Base-by-base conservation (phyloP, 1,284 basidiomycete genomes). In the Apiotrichum porosum region DNA sequence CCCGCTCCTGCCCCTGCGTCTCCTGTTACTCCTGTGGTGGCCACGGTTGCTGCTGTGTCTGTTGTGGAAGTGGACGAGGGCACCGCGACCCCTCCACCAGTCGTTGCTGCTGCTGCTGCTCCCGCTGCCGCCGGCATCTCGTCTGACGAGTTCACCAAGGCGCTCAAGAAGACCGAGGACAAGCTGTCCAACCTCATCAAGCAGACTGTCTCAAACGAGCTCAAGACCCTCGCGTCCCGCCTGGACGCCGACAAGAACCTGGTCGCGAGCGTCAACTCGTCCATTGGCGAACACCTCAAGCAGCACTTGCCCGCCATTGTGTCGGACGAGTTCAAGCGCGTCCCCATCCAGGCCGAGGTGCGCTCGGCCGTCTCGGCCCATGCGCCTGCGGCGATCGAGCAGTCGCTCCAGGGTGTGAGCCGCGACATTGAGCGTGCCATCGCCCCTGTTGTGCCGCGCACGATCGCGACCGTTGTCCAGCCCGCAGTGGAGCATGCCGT, bases 91-190 rank as follows among this genome's bases (percentile, higher is more conserved):
- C 39, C 30, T 32, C 22, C 23, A 15, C 10, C 15, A 18, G 37
- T 10, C 21, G 9, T 30, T 24, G 26, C 35, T 13, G 21, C 30
- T 24, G 10, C 33, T 1, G 15, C 30, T 22, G 13, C 32, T 19
- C 3, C 36, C 9, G 36, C n/a, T 22, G 31, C 12, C 21, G 34
- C n/a, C 21, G 41, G 49, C 4, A 23, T 56, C 43, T 37, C 43
- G 2, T 19, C 31, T 2, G 44, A 49, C 26, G 54, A 56, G n/a
- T 47, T 56, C 10, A 8, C 26, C 12, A 40, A 37, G 21, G 54
- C 50, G 6, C 44, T 56, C 9, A 49, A 37, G 34, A 51, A 66
- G 63, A 59, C 62, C 37, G 65, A 66, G 48, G 62, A 64, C 38
- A 46, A 56, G 33, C 38, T 67, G 19, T 36, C 52, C 21, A 59